Conservation (phyloP, 2,329 filamentous ascomycete species). For the Calonectria multiphialidica region DNA sequence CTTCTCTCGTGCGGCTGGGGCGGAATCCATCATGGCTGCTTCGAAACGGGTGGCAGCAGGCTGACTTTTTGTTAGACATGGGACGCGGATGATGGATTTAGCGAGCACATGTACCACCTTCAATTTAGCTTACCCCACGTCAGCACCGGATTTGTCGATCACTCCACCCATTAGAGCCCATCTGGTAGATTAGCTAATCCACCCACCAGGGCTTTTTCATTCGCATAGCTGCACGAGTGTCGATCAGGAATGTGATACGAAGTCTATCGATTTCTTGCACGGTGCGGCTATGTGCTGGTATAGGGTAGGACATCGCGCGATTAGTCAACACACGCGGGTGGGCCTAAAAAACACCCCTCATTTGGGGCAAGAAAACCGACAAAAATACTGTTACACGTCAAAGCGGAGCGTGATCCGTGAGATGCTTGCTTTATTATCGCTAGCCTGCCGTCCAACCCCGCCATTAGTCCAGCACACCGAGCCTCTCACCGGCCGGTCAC, state of each 20-base stretch:
- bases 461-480: slow-evolving; percentile 22
- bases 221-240: neutral
- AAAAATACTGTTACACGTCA: neutral
- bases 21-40: slow-evolving; percentile 19
- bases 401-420: neutral
- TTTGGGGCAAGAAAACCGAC: neutral
- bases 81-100: slow-evolving; percentile 6
- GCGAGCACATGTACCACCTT: slow-evolving; percentile 10
- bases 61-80: neutral
- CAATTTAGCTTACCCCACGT: slow-evolving; percentile 13
- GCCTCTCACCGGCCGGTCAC: slow-evolving; percentile 40
- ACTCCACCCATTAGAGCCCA: slow-evolving; percentile 16
- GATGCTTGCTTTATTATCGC: neutral
- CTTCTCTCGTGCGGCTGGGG: slow-evolving; percentile 28
- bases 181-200: slow-evolving; percentile 14
- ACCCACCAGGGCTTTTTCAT: neutral
- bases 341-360: neutral
- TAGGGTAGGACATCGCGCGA: slow-evolving; percentile 24
- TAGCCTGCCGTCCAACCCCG: neutral
- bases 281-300: neutral
- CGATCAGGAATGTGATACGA: slow-evolving; percentile 34
- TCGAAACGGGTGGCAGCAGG: slow-evolving; percentile 15
- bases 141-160: slow-evolving; percentile 21
- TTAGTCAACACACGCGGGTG: neutral
- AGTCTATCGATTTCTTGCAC: slow-evolving; percentile 27